These are phyloP conservation scores for Populus ilicifolia DNA, from an alignment of 345 rosid species.

Conservation along the genomic window DNA sequence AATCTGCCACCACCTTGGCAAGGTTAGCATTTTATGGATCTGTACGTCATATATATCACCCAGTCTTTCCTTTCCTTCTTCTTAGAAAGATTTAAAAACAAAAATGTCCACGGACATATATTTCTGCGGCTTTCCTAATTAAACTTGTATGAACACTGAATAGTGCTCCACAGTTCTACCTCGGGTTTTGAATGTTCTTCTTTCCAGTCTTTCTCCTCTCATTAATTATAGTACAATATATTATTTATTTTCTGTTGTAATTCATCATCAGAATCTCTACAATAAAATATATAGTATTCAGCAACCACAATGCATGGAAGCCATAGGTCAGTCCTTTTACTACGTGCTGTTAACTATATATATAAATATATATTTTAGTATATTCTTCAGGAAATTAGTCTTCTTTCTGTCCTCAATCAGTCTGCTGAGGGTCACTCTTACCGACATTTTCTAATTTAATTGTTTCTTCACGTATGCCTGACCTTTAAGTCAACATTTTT, in stretches of 20 bases:
- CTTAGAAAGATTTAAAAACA: not conserved
- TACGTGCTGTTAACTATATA: not conserved
- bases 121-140: not conserved
- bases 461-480: too few relatives aligned
- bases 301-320: not conserved
- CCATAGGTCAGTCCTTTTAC: not conserved
- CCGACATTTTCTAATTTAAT: too few relatives aligned
- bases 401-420: too few relatives aligned
- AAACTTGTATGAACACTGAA: not conserved
- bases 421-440: too few relatives aligned
- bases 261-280: not conserved
- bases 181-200: not conserved
- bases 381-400: too few relatives aligned
- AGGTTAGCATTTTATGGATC: constrained; percentile 9
- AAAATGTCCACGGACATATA: not conserved
- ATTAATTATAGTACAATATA: not conserved
- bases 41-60: not conserved
- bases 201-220: not conserved
- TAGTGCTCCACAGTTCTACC: constrained; percentile 8
- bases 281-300: not conserved
- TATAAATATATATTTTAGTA: too few relatives aligned
- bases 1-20: constrained; percentile 38
- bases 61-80: not conserved
- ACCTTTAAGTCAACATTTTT: too few relatives aligned
- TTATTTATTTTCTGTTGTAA: too few relatives aligned